These are phyloP conservation scores for Amaranthus palmeri DNA, from an alignment of 148 eudicot species.

Conservation along the genomic window DNA sequence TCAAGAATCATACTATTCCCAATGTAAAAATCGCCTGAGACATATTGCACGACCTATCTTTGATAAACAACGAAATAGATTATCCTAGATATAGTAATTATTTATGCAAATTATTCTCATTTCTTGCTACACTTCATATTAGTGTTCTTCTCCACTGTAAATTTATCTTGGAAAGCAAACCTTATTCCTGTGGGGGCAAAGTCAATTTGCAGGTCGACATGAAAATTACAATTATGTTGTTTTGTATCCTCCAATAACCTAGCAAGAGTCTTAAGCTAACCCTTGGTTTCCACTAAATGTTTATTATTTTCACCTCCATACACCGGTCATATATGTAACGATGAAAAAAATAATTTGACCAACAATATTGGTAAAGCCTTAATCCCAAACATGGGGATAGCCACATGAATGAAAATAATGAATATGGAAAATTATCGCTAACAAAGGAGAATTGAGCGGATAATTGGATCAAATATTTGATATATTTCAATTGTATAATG, in stretches of 20 bases:
- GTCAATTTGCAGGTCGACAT: not conserved
- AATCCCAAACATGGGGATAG: no score
- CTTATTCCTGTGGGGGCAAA: not conserved
- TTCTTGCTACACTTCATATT: not conserved
- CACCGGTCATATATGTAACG: not conserved
- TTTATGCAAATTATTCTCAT: not conserved
- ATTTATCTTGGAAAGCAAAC: not conserved
- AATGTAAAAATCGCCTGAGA: not conserved
- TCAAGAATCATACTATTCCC: not conserved
- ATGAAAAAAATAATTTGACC: not conserved
- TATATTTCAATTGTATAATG: not conserved
- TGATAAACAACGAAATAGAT: no score
- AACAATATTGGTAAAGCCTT: not conserved
- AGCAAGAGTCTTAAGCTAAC: not conserved
- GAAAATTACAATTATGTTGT: not conserved
- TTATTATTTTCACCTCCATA: not conserved
- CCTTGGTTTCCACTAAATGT: not conserved
- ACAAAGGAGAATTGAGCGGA: no score
- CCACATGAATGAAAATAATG: no score
- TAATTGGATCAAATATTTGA: no score
- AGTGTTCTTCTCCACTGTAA: not conserved
- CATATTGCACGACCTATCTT: no score
- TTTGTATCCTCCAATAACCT: not conserved
- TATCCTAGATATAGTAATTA: not conserved
- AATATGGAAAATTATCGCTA: no score